Conservation (phyloP, 1,284 basidiomycete species). For the Puccinia polysora region DNA sequence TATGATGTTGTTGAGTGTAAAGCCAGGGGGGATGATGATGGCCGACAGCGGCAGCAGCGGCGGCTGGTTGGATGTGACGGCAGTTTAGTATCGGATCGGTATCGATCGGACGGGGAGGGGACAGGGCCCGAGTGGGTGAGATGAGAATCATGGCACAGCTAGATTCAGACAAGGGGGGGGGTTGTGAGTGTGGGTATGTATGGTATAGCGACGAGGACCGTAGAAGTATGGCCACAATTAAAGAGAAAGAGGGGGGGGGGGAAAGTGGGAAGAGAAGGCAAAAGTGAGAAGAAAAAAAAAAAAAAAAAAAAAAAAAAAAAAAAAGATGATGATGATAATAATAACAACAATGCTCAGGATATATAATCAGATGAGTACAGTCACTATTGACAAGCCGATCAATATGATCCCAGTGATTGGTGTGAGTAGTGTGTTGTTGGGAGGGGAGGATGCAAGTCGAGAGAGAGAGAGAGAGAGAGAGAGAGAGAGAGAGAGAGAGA, state of each 20-base stretch:
- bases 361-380: too few species aligned
- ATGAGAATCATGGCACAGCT: conserved; percentile 42
- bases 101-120: conserved; percentile 40
- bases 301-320: conserved; percentile 13
- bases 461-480: conserved; percentile 1
- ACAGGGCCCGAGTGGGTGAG: conserved; percentile 41
- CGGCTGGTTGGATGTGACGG: conserved; percentile 37
- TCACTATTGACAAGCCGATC: too few species aligned
- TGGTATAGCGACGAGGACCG: not conserved
- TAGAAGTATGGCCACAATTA: conserved; percentile 1
- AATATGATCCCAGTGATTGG: too few species aligned
- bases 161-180: conserved; percentile 18
- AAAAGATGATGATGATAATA: not conserved
- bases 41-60: conserved; percentile 41
- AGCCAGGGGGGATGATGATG: too few species aligned
- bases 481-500: not conserved
- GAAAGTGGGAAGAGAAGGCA: not conserved
- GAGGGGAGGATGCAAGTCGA: not conserved
- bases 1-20: conserved; percentile 1
- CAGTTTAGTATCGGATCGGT: conserved; percentile 43
- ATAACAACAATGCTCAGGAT: conserved; percentile 3
- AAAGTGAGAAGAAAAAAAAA: not conserved
- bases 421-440: too few species aligned
- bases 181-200: too few species aligned
- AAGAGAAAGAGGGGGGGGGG: conserved; percentile 19